Conservation (phyloP, 176 grass and related monocot genomes). For the Luzula sylvatica region DNA sequence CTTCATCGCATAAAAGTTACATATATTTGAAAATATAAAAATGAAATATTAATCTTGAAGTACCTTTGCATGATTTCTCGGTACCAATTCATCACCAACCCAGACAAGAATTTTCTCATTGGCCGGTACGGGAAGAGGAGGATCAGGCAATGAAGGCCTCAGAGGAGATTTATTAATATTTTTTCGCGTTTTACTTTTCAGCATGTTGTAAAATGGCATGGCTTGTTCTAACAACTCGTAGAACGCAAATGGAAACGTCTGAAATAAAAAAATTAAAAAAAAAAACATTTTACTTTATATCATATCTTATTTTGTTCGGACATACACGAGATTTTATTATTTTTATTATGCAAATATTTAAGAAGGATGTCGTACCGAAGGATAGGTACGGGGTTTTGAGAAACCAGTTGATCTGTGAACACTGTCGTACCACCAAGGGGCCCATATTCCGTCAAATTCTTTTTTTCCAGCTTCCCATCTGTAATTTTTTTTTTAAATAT, state of each 20-base stretch:
- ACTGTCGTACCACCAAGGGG: conserved; percentile 89
- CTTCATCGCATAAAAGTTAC: too few species aligned
- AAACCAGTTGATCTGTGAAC: conserved; percentile 87
- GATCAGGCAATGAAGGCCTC: conserved; percentile 40
- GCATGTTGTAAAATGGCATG: conserved; percentile 88
- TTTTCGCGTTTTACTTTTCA: conserved; percentile 53
- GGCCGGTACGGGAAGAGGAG: conserved; percentile 72
- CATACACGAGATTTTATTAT: neutral
- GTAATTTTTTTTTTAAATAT: conserved; percentile 8
- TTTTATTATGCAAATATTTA: too few species aligned
- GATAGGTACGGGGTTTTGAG: conserved; percentile 31
- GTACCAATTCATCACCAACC: conserved; percentile 79
- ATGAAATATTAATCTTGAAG: neutral
- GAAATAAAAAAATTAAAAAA: conserved; percentile 22
- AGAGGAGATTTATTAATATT: conserved; percentile 21
- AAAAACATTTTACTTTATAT: too few species aligned
- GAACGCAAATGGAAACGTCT: conserved; percentile 70
- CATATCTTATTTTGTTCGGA: neutral
- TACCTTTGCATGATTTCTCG: conserved; percentile 88
- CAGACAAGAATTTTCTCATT: conserved; percentile 94
- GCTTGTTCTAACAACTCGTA: conserved; percentile 92
- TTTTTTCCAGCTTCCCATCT: conserved; percentile 94
- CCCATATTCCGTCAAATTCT: conserved; percentile 87
- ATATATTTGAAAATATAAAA: too few species aligned
- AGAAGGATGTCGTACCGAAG: conserved; percentile 37